phyloP scores from a whole-genome alignment of 176 grass and related monocot species.

The Saccharum spontaneum region DNA sequence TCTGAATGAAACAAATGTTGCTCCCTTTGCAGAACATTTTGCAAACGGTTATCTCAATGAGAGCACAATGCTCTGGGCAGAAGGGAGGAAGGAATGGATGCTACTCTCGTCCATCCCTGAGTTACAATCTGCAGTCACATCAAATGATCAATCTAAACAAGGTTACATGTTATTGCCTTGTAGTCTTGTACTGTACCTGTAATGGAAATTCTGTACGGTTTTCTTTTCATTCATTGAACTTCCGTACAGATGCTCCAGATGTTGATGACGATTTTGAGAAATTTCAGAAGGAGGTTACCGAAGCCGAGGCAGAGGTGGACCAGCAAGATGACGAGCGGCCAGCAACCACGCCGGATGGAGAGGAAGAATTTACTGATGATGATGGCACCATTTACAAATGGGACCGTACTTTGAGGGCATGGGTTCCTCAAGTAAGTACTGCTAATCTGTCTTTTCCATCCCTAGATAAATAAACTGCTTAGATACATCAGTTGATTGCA shows the following conservation, averaged over 20 bases:
- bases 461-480: neutral
- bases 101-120: conserved; percentile 67
- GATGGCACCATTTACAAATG: conserved; percentile 95
- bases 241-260: conserved; percentile 32
- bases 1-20: neutral
- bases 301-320: conserved; percentile 48
- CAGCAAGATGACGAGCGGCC: conserved; percentile 58
- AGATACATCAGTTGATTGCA: neutral
- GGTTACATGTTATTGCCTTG: conserved; percentile 34
- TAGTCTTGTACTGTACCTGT: neutral
- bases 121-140: conserved; percentile 34
- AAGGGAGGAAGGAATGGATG: conserved; percentile 81
- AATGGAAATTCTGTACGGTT: neutral
- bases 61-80: conserved; percentile 75
- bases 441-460: neutral
- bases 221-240: conserved; percentile 20
- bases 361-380: conserved; percentile 96
- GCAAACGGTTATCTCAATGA: conserved; percentile 65
- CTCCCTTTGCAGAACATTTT: conserved; percentile 64
- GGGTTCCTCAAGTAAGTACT: conserved; percentile 95
- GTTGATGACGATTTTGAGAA: conserved; percentile 71
- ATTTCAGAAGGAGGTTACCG: conserved; percentile 80
- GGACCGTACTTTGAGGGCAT: conserved; percentile 73
- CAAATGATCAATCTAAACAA: conserved; percentile 36
- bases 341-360: conserved; percentile 77